Evolutionary conservation across 2,329 filamentous ascomycete species (phyloP).

Genomic region (Exophiala sideris): DNA sequence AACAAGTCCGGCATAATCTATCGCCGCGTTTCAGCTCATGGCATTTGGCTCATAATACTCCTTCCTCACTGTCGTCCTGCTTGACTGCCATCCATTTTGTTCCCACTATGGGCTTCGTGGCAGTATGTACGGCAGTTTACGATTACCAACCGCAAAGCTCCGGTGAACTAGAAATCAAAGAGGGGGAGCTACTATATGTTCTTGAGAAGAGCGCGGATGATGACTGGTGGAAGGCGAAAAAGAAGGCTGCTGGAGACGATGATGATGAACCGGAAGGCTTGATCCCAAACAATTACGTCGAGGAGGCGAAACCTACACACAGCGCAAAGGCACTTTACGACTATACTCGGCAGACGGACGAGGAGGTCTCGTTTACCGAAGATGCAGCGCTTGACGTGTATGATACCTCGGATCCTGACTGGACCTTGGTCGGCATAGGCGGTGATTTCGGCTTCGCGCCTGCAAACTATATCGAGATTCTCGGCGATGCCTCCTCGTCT

Average conservation of each 20-base stretch:
- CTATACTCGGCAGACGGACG: conserved; percentile 93
- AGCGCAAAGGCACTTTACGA: conserved; percentile 94
- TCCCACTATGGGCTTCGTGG: conserved; percentile 77
- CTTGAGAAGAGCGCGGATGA: conserved; percentile 75
- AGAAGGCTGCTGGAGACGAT: conserved; percentile 76
- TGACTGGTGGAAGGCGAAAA: conserved; percentile 96
- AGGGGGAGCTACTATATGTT: conserved; percentile 86
- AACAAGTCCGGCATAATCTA: too few relatives aligned
- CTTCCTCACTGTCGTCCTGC: neutral
- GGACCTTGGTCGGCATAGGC: conserved; percentile 85
- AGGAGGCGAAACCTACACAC: conserved; percentile 68
- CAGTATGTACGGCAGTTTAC: conserved; percentile 86
- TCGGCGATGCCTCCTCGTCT: conserved; percentile 48
- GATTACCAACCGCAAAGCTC: conserved; percentile 86
- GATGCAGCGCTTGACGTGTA: conserved; percentile 79
- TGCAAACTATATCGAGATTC: conserved; percentile 87
- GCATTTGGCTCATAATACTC: neutral
- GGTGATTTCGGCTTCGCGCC: conserved; percentile 91
- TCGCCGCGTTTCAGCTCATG: neutral
- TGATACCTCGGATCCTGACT: conserved; percentile 89
- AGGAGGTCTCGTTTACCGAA: conserved; percentile 93
- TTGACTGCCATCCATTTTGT: neutral
- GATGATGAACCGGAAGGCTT: conserved; percentile 88
- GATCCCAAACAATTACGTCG: conserved; percentile 91
- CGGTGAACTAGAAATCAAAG: conserved; percentile 77